Percentiles rank a stretch among this genome's conserved stretches.
These are phyloP conservation scores for Meira nashicola DNA, from an alignment of 1,284 basidiomycete genomes.

Conservation along the genomic window DNA sequence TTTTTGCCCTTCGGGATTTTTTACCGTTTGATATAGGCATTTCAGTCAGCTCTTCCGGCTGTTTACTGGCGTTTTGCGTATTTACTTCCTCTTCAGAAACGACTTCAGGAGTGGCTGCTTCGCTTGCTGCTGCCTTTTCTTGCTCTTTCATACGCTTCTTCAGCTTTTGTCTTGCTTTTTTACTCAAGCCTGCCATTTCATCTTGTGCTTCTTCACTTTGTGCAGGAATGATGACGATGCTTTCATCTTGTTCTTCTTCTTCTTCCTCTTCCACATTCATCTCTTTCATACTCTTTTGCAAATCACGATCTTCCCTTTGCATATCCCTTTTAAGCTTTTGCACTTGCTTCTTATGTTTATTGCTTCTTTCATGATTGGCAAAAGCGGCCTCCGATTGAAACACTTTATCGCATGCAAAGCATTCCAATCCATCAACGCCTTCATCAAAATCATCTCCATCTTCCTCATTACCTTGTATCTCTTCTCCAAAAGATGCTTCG, in stretches of 20 bases:
- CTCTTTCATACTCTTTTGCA: conserved; percentile 6
- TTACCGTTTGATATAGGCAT: conserved; percentile 16
- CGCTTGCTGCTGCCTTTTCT: conserved; percentile 8
- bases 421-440: conserved; percentile 66
- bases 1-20: neutral
- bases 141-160: conserved; percentile 13
- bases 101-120: conserved; percentile 11
- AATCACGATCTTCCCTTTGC: conserved; percentile 62
- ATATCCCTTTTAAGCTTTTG: conserved; percentile 65
- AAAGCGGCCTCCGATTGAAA: conserved; percentile 91
- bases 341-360: conserved; percentile 73
- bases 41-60: conserved; percentile 30
- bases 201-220: neutral
- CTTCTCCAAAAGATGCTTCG: conserved; percentile 31
- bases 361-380: conserved; percentile 92
- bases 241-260: neutral
- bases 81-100: conserved; percentile 40
- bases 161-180: conserved; percentile 34
- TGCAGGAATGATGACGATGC: neutral
- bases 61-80: conserved; percentile 13
- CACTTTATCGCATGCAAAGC: conserved; percentile 86
- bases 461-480: conserved; percentile 16
- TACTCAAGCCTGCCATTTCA: conserved; percentile 18
- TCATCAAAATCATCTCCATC: conserved; percentile 19
- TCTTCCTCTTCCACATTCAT: conserved; percentile 4